Conservation (phyloP, 2,329 filamentous ascomycete genomes). For the Cadophora gregata region DNA sequence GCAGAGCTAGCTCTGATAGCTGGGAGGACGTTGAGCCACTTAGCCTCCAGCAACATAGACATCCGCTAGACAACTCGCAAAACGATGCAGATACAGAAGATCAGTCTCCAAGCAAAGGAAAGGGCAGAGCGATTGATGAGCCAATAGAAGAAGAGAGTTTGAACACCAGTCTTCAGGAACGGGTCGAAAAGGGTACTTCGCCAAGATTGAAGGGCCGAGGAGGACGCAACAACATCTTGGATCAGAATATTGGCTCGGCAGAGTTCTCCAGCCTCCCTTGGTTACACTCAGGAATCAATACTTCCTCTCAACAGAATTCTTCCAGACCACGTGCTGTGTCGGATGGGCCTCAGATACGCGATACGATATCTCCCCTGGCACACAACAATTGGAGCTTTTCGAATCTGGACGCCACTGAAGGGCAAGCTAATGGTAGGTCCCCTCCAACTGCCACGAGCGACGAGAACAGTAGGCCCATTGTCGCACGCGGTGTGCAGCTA, state of each 20-base stretch:
- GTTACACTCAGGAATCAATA: slow-evolving; percentile 1
- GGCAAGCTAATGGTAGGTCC: not conserved
- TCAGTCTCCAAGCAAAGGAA: slow-evolving; percentile 28
- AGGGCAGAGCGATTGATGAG: slow-evolving; percentile 27
- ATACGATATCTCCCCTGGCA: slow-evolving; percentile 57
- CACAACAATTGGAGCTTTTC: slow-evolving; percentile 68
- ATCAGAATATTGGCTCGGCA: slow-evolving; percentile 2
- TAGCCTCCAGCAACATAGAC: slow-evolving; percentile 5
- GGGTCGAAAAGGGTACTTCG: slow-evolving; percentile 3
- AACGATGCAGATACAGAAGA: not conserved
- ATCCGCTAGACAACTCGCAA: not conserved
- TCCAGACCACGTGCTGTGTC: slow-evolving; percentile 59
- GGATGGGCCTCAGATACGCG: slow-evolving; percentile 57
- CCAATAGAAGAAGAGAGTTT: slow-evolving; percentile 4
- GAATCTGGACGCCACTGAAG: slow-evolving; percentile 43
- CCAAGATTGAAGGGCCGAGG: slow-evolving; percentile 15
- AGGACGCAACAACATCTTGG: slow-evolving; percentile 2
- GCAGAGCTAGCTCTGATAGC: slow-evolving; percentile 36
- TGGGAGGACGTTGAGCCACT: slow-evolving; percentile 35
- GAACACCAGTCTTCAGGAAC: slow-evolving; percentile 9
- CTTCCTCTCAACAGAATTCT: slow-evolving; percentile 12
- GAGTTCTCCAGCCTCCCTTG: slow-evolving; percentile 15
- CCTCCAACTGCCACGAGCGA: not conserved
- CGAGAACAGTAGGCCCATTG: not conserved
- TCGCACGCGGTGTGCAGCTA: not conserved